phyloP scores from a whole-genome alignment of 2,329 filamentous ascomycete species.

The Fusarium sterilihyphosum region DNA sequence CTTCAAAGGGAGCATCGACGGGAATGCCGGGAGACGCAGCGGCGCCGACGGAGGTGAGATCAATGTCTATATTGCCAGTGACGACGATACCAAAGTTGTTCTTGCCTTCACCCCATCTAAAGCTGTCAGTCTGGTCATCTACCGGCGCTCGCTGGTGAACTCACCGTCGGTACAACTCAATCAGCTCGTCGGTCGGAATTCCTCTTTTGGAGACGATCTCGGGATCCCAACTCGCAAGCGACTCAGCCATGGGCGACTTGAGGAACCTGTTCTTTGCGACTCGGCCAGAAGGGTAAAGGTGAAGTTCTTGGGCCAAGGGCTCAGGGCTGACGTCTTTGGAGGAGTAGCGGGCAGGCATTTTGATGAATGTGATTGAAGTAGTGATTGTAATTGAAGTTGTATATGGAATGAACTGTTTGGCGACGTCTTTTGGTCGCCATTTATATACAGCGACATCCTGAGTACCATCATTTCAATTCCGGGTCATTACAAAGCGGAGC shows the following conservation, averaged over 20 bases:
- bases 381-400: neutral
- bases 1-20: slow-evolving; percentile 58
- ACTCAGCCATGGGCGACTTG: slow-evolving; percentile 75
- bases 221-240: slow-evolving; percentile 68
- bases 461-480: neutral
- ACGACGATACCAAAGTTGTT: slow-evolving; percentile 65
- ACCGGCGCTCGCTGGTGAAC: slow-evolving; percentile 41
- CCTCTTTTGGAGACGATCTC: slow-evolving; percentile 60
- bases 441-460: neutral
- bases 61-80: slow-evolving; percentile 73
- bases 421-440: neutral
- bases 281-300: slow-evolving; percentile 55
- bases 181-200: slow-evolving; percentile 51
- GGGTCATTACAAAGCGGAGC: neutral
- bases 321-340: slow-evolving; percentile 26
- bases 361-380: neutral
- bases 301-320: slow-evolving; percentile 55
- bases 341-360: slow-evolving; percentile 29
- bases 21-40: slow-evolving; percentile 69
- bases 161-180: slow-evolving; percentile 68
- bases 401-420: neutral
- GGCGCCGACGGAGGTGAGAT: slow-evolving; percentile 66
- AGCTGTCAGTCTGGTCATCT: neutral
- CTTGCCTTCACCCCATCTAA: slow-evolving; percentile 57
- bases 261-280: slow-evolving; percentile 71